phyloP scores from a whole-genome alignment of 2,329 filamentous ascomycete species.

The Biscogniauxia sp. region DNA sequence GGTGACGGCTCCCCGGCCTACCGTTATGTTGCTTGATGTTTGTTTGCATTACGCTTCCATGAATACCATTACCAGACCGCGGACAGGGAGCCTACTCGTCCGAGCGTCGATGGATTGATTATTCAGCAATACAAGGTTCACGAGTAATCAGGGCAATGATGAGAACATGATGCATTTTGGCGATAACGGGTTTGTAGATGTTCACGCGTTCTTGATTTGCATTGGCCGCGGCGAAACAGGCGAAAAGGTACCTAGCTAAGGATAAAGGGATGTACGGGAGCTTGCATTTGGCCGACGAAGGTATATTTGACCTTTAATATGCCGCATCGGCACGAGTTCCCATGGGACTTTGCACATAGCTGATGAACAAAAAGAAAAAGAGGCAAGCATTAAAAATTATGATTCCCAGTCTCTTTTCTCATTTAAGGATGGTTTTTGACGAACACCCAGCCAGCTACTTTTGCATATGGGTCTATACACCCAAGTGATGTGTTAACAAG shows the following conservation, averaged over 20 bases:
- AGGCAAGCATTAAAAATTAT: not conserved
- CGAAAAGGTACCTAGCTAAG: not conserved
- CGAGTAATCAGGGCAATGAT: not conserved
- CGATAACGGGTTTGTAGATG: not conserved
- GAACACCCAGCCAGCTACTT: not conserved
- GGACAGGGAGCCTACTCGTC: not conserved
- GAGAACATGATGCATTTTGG: not conserved
- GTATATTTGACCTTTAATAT: slow-evolving; percentile 1
- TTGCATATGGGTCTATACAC: not conserved
- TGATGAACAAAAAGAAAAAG: slow-evolving; percentile 7
- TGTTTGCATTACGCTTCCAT: not conserved
- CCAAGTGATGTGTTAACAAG: not conserved
- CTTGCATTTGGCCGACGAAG: not conserved
- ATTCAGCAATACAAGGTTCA: not conserved
- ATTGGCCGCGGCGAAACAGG: slow-evolving; percentile 14
- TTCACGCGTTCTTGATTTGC: slow-evolving; percentile 3
- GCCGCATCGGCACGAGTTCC: not conserved
- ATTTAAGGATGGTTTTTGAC: not conserved
- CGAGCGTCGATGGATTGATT: not conserved
- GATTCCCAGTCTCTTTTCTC: not conserved
- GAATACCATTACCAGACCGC: not conserved
- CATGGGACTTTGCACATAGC: not conserved
- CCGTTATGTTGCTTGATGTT: slow-evolving; percentile 63
- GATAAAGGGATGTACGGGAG: not conserved
- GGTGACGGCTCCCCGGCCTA: slow-evolving; percentile 68